phyloP scores from a whole-genome alignment of 1,284 basidiomycete species.

The Microbotryum saponariae region DNA sequence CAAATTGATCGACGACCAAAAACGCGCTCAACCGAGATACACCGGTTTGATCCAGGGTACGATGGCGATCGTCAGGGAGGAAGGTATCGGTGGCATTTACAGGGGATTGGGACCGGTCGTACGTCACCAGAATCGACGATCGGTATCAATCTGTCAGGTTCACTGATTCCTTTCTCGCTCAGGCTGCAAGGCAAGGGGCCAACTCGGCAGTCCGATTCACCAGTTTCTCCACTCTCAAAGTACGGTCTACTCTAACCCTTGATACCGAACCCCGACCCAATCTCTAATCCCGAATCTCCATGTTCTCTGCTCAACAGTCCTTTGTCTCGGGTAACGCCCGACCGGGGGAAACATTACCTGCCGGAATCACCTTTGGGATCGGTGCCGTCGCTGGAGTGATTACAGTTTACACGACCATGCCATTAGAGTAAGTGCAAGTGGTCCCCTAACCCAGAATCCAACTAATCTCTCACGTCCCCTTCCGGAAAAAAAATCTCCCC shows the following conservation, averaged over 20 bases:
- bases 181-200: slow-evolving; percentile 96
- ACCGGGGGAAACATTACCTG: slow-evolving; percentile 76
- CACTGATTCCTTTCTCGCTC: too few relatives aligned
- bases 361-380: slow-evolving; percentile 84
- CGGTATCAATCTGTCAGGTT: too few relatives aligned
- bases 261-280: not conserved
- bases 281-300: not conserved
- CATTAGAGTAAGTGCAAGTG: slow-evolving; percentile 64
- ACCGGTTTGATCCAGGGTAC: slow-evolving; percentile 85
- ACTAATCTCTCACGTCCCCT: not conserved
- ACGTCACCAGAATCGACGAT: slow-evolving; percentile 39
- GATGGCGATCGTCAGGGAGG: slow-evolving; percentile 67
- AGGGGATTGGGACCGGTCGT: slow-evolving; percentile 89
- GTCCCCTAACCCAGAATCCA: not conserved
- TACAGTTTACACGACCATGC: slow-evolving; percentile 88
- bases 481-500: too few relatives aligned
- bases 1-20: slow-evolving; percentile 94
- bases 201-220: slow-evolving; percentile 97
- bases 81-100: slow-evolving; percentile 73
- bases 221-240: slow-evolving; percentile 82
- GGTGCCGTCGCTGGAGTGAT: slow-evolving; percentile 88
- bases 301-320: slow-evolving; percentile 46
- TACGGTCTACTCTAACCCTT: slow-evolving; percentile 11
- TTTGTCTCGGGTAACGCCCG: slow-evolving; percentile 73
- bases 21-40: slow-evolving; percentile 73